Evolutionary conservation across 2,329 filamentous ascomycete species (phyloP), one percentile per base, ranked within the genome.

Genomic region (Diplodia scrobiculata): DNA sequence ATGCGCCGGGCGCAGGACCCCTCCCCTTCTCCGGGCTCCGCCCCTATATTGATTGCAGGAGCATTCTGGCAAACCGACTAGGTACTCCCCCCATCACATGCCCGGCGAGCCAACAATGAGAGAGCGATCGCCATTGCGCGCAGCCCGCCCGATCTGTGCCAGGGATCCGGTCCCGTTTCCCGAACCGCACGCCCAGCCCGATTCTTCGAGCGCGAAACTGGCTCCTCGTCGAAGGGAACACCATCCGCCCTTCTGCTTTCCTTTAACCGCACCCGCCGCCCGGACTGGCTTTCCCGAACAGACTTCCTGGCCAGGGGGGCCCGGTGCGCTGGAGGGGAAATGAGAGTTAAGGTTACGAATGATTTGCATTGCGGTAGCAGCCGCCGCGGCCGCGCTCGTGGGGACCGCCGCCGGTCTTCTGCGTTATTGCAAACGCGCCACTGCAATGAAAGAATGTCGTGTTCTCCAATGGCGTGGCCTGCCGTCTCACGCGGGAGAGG

Each of bases 31-130:
- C 32, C 32, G 32, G 34, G 29, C 52, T 38, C 9, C 52, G 50
- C 50, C 52, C 52, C 52, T 55, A 55, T 55, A 55, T 38, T 55
- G 51, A 55, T 55, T 55, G 52, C 52, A 55, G 52, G 52, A 55
- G 52, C 41, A 45, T 45, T 45, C 41, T 45, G 41, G 41, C n/a
- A 45, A 10, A 45, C 41, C 41, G n/a, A 11, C 52, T 11, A 25
- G 25, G 25, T 25, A 7, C 25, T 25, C 19, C 48, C 14, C 17
- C 5, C 52, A 55, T 34, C 52, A 55, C 52, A 36, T 38, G 52
- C 52, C 52, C 4, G 27, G n/a, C 32, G n/a, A 29, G n/a, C 52
- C 17, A n/a, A 7, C 27, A 55, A 38, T 54, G 50, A 53, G 50
- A 53, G 50, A 34, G 25, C 3, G n/a, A 45, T 45, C 41, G 41